phyloP scores from a whole-genome alignment of 148 eudicot species.

The Rhododendron simsii region DNA sequence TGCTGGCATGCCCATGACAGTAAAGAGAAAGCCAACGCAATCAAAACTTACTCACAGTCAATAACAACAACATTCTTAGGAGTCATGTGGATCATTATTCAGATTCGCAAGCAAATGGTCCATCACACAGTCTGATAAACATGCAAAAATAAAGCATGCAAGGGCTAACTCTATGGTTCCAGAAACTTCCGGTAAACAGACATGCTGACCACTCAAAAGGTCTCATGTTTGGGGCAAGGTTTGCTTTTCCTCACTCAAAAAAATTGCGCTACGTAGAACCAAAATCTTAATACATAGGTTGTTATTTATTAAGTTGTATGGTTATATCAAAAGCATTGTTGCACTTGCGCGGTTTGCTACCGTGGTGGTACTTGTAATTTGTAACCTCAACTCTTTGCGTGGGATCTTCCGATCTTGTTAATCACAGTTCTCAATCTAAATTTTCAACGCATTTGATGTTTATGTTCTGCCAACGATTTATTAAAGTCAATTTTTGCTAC shows the following conservation, averaged over 20 bases:
- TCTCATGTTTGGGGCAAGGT: no score
- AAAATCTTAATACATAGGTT: neutral
- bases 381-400: neutral
- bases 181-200: no score
- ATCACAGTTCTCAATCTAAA: neutral
- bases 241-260: neutral
- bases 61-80: no score
- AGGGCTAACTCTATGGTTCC: no score
- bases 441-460: neutral
- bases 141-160: no score
- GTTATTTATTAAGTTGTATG: neutral
- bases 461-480: neutral
- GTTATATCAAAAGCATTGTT: neutral
- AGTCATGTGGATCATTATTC: no score
- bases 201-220: no score
- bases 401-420: neutral
- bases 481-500: neutral
- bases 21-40: no score
- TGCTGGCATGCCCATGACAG: no score
- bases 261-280: neutral
- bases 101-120: no score
- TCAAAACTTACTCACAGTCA: no score
- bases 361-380: neutral
- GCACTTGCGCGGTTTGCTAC: neutral
- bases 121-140: no score